These are phyloP conservation scores for Talaromyces piceae DNA, from an alignment of 2,329 filamentous ascomycete genomes.

Conservation along the genomic window DNA sequence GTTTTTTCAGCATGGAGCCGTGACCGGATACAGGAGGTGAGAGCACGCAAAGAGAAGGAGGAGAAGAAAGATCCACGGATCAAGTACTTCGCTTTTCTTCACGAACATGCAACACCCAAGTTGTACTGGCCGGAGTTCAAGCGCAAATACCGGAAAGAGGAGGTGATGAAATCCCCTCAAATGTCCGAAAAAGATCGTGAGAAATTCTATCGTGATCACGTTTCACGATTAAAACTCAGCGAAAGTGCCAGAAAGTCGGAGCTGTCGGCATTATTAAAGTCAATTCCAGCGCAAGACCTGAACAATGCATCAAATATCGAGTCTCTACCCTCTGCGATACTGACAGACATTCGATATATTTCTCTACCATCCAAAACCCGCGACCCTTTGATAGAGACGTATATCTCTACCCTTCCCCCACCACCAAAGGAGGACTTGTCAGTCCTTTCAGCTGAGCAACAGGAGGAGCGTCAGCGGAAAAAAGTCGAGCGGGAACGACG, in stretches of 20 bases:
- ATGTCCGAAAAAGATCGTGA: conserved; percentile 43
- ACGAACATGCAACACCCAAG: conserved; percentile 77
- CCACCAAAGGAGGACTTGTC: conserved; percentile 25
- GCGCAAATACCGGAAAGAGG: conserved; percentile 77
- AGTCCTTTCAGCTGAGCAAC: conserved; percentile 31
- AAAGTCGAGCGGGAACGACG: conserved; percentile 35
- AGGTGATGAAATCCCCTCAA: conserved; percentile 54
- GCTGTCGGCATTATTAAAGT: conserved; percentile 38
- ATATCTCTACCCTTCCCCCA: conserved; percentile 36
- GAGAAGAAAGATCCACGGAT: conserved; percentile 78
- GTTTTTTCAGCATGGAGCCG: conserved; percentile 79
- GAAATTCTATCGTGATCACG: conserved; percentile 42
- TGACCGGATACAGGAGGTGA: conserved; percentile 64
- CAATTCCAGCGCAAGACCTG: conserved; percentile 31
- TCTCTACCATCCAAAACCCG: conserved; percentile 32
- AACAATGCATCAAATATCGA: conserved; percentile 34
- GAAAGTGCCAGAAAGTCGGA: conserved; percentile 41
- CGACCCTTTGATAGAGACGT: conserved; percentile 35
- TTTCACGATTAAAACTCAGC: conserved; percentile 39
- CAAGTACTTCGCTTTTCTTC: conserved; percentile 72
- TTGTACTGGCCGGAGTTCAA: conserved; percentile 97
- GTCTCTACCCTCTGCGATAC: conserved; percentile 32
- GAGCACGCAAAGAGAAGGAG: conserved; percentile 64
- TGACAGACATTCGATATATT: conserved; percentile 40
- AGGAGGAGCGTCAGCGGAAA: conserved; percentile 30